Evolutionary conservation across 495 filamentous ascomycete species (phyloP), one percentile per base, ranked within the genome.

Genomic region (Diplogelasinospora grovesii): DNA sequence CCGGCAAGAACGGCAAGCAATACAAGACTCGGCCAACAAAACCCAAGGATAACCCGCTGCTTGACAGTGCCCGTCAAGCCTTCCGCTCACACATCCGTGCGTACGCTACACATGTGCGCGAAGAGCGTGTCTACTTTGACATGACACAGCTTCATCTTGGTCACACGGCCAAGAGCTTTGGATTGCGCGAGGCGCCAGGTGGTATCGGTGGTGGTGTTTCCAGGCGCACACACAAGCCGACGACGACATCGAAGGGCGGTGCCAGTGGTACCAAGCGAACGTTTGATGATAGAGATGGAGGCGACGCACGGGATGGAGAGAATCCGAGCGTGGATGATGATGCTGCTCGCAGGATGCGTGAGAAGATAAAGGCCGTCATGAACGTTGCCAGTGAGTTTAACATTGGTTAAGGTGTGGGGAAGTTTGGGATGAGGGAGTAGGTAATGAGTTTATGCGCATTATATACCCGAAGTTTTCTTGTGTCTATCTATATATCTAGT

Each of bases 121-220:
- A 78, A 38, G 92, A 98, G 65, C 75, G 90, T 23, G 62, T 59
- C 21, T 85, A 83, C 50, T 98, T 97, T 63, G 81, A 95, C 58
- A 87, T 95, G 53, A 88, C 85, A 41, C 74, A 78, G 39, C 66
- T 98, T 37, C 92, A 98, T 61, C 65, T 95, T 5, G 93, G 92
- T 1, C 92, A 98, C 71, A 67, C 93, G 46, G 92, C 92, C 0
- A 98, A 98, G 70, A 81, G 79, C 26, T 98, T 94, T 57, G 92
- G 77, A 3, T 61, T 98, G 50, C 76, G 92, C 38, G 92, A 97
- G 53, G 78, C 82, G 28, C 92, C 93, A 0, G 85, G 86, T 2
- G 82, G 83, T 28, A 92, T 98, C 54, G 69, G 69, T 5, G 64
- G 64, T 21, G 66, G 69, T 9, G 56, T 63, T 1, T 53, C 63